phyloP scores from a whole-genome alignment of 225 moss, liverwort and hornwort genomes.

The Marchantia polymorpha region DNA sequence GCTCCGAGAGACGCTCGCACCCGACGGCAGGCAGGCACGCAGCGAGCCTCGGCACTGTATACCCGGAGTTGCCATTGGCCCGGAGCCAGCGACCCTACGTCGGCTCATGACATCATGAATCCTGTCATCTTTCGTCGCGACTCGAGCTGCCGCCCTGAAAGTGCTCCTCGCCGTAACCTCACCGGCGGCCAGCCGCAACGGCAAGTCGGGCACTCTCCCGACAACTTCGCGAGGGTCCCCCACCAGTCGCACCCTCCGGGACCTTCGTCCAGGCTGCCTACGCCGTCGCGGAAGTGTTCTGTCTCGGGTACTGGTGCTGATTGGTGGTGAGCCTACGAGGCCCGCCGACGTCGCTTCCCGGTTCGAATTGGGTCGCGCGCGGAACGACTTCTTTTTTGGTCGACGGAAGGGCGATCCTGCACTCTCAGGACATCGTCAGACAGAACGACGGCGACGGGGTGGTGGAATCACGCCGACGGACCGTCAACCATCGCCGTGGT shows the following conservation, averaged over 20 bases:
- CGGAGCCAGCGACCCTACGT: not conserved
- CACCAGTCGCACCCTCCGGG: too few species aligned
- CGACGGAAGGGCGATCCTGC: too few species aligned
- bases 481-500: not conserved
- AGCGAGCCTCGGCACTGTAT: not conserved
- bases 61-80: not conserved
- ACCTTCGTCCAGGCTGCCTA: not conserved
- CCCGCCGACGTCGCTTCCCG: not conserved
- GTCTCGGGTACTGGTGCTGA: not conserved
- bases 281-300: not conserved
- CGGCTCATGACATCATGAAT: not conserved
- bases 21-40: not conserved
- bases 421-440: not conserved
- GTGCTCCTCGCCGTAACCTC: not conserved
- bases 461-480: not conserved
- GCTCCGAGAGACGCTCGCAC: not conserved
- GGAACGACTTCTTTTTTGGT: not conserved
- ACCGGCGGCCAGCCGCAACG: not conserved
- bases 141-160: not conserved
- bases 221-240: not conserved
- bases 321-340: too few species aligned
- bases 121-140: not conserved
- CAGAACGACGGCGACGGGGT: not conserved
- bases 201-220: not conserved
- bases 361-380: not conserved